A percentile compares a stretch with the other conserved stretches of the same genome.
phyloP scores from a whole-genome alignment of 2,329 filamentous ascomycete genomes.

The Phialophora macrospora region DNA sequence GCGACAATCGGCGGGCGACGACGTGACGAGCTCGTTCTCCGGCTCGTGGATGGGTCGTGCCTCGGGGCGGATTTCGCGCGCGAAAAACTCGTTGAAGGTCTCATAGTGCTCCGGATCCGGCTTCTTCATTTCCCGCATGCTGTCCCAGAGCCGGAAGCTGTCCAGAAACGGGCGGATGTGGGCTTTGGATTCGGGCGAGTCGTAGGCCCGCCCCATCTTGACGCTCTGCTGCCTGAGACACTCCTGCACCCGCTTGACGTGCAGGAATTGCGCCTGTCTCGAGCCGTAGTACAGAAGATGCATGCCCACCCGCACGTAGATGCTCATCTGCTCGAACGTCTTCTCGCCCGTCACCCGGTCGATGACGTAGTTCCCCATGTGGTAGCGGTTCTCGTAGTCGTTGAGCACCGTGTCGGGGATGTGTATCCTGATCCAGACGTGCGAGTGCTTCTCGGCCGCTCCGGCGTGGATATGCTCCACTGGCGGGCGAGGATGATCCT shows the following conservation, averaged over 20 bases:
- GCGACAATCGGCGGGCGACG: constrained; percentile 51
- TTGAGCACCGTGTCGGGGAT: constrained; percentile 39
- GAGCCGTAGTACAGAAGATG: constrained; percentile 52
- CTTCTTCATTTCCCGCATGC: constrained; percentile 44
- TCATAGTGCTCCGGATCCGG: constrained; percentile 48
- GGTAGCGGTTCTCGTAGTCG: constrained; percentile 43
- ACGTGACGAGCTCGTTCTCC: constrained; percentile 41
- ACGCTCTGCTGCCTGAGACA: constrained; percentile 47
- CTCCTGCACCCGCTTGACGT: constrained; percentile 44
- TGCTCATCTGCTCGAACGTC: constrained; percentile 50
- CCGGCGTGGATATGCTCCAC: constrained; percentile 21
- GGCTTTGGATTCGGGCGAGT: constrained; percentile 44
- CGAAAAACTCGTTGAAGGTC: constrained; percentile 54
- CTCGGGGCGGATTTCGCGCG: constrained; percentile 43
- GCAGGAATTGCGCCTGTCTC: constrained; percentile 47
- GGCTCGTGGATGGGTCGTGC: constrained; percentile 48
- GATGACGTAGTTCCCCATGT: constrained; percentile 53
- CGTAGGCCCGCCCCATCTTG: constrained; percentile 51
- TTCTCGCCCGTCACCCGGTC: constrained; percentile 49
- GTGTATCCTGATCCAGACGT: constrained; percentile 35
- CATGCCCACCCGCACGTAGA: constrained; percentile 52
- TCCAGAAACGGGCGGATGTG: constrained; percentile 52
- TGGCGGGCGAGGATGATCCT: constrained; percentile 9
- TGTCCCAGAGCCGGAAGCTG: constrained; percentile 45
- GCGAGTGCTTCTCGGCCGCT: constrained; percentile 25